Conservation (phyloP, 2,329 filamentous ascomycete genomes). For the Pseudocercospora vitis region DNA sequence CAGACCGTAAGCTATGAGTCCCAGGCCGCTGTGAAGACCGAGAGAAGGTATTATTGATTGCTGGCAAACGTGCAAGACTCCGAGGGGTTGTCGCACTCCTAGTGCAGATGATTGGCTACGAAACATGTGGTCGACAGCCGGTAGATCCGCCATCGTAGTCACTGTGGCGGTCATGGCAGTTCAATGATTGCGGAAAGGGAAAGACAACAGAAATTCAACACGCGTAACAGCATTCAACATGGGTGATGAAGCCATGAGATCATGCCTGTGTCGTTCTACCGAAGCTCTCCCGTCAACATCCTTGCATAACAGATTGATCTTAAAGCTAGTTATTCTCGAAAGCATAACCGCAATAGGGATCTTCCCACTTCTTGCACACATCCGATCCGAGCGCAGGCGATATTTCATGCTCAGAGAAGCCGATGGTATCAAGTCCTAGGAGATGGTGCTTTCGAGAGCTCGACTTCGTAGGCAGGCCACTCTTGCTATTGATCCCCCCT, state of each 20-base stretch:
- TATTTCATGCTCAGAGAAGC: no score
- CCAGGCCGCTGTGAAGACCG: slow-evolving; percentile 54
- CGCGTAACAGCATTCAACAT: neutral
- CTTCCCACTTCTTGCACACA: neutral
- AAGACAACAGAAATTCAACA: neutral
- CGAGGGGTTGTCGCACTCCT: neutral
- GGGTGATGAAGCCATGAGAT: slow-evolving; percentile 12
- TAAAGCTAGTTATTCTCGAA: neutral
- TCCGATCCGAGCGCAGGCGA: no score
- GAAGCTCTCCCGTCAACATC: slow-evolving; percentile 14
- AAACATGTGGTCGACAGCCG: slow-evolving; percentile 8
- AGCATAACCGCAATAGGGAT: neutral
- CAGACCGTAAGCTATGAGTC: slow-evolving; percentile 53
- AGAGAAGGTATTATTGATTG: slow-evolving; percentile 57
- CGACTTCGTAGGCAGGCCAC: no score
- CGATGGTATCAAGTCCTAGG: no score
- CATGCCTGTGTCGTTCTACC: slow-evolving; percentile 11
- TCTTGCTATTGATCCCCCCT: no score
- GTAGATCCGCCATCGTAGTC: slow-evolving; percentile 11
- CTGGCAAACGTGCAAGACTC: slow-evolving; percentile 52
- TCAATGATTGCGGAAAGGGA: neutral
- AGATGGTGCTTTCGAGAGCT: no score
- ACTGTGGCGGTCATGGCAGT: slow-evolving; percentile 12
- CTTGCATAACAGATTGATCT: slow-evolving; percentile 3
- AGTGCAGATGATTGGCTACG: neutral